Conservation (phyloP, 2,329 filamentous ascomycete species). For the Keithomyces neogunnii region DNA sequence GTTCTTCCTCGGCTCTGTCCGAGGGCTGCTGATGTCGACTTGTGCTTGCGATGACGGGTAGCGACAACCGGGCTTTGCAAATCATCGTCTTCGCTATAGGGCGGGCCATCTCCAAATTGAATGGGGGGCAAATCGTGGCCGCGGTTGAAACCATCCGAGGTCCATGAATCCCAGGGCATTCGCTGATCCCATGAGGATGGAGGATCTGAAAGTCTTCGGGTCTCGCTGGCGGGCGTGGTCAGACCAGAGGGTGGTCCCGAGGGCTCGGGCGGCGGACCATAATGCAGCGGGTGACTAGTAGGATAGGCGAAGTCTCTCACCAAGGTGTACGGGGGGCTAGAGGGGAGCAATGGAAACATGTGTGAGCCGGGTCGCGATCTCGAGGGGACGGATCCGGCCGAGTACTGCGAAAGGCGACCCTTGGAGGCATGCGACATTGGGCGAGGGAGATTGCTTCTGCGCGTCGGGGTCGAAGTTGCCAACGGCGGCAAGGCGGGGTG, state of each 20-base stretch:
- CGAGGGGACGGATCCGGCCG: constrained; percentile 56
- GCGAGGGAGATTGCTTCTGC: constrained; percentile 51
- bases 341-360: constrained; percentile 75
- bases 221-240: constrained; percentile 79
- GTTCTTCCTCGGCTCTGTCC: constrained; percentile 34
- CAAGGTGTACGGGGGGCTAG: constrained; percentile 77
- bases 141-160: constrained; percentile 45
- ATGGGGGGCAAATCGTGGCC: constrained; percentile 71
- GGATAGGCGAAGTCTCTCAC: constrained; percentile 97
- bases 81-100: constrained; percentile 94
- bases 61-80: constrained; percentile 85
- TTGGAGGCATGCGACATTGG: constrained; percentile 71
- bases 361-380: constrained; percentile 75
- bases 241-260: constrained; percentile 63
- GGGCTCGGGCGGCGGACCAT: constrained; percentile 76
- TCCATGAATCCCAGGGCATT: constrained; percentile 50
- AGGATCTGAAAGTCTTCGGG: constrained; percentile 76
- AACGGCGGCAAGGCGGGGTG: constrained; percentile 48
- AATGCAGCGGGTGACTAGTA: constrained; percentile 75
- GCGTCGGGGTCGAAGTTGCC: constrained; percentile 48
- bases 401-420: constrained; percentile 79
- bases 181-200: constrained; percentile 66
- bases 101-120: constrained; percentile 78
- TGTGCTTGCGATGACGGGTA: constrained; percentile 78
- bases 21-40: constrained; percentile 51